Conservation (phyloP, 1,284 basidiomycete species). For the Austroboletus olivaceoglutinosus region DNA sequence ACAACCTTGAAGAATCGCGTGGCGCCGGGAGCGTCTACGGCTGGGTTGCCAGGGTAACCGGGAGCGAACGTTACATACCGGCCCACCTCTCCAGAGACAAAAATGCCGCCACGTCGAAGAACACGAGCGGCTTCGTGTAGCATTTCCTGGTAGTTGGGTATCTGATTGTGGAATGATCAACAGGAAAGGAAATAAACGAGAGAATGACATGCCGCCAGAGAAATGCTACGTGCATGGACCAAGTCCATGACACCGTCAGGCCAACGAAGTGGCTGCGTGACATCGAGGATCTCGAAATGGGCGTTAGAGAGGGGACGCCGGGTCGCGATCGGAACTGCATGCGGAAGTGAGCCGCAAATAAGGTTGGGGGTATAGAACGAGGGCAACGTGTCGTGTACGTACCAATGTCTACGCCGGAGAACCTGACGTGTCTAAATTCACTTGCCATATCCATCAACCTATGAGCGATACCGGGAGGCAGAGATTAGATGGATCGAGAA, state of each 20-base stretch:
- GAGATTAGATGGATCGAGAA: constrained; percentile 24
- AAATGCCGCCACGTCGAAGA: constrained; percentile 61
- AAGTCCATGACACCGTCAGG: constrained; percentile 52
- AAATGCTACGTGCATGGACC: constrained; percentile 58
- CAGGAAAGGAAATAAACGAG: background rate
- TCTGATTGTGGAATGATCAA: constrained; percentile 36
- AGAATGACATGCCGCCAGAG: constrained; percentile 51
- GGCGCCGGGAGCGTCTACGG: constrained; percentile 39
- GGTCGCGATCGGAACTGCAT: constrained; percentile 64
- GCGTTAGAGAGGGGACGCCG: constrained; percentile 58
- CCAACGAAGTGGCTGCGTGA: constrained; percentile 51
- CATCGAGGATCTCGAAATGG: constrained; percentile 62
- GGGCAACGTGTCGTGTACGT: constrained; percentile 23
- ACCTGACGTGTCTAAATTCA: constrained; percentile 58
- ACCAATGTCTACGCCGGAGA: constrained; percentile 74
- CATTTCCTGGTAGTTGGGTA: constrained; percentile 48
- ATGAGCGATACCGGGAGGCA: constrained; percentile 8
- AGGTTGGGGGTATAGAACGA: constrained; percentile 4
- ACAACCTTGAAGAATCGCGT: constrained; percentile 46
- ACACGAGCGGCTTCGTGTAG: constrained; percentile 57
- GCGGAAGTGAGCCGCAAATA: constrained; percentile 8
- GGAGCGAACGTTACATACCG: constrained; percentile 42
- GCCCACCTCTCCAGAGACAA: constrained; percentile 62
- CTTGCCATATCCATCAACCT: constrained; percentile 73
- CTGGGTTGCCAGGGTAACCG: constrained; percentile 34